Evolutionary conservation across 441 rosid species (phyloP), one percentile per base, ranked within the genome.

Genomic region (Mallotus japonicus): DNA sequence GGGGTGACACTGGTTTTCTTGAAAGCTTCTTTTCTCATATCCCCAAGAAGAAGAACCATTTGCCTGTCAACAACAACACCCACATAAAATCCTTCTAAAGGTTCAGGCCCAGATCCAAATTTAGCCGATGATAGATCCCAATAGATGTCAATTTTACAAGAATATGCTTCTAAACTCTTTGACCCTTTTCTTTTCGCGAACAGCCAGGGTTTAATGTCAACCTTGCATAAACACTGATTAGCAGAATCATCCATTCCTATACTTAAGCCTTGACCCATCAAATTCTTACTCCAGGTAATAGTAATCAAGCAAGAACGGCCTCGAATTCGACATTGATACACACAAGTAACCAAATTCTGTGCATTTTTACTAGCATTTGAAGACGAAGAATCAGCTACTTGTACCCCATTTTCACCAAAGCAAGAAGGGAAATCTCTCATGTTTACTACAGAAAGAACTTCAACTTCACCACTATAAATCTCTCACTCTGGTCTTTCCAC

Each of bases 401-500:
- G 98, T 8, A 91, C 91, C 44, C 96, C 93, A 79, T 76, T 91
- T 80, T 93, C 96, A 55, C 97, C 90, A 53, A 92, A 93, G 77
- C 98, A 93, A 83, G 98, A 91, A 17, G 97, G 96, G 62, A 93
- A 93, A 81, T 91, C 97, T 67, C 86, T 93, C 96, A 93, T 92
- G 69, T 81, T 76, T 46, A 9, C 54, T 32, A 69, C 66, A 56
- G 47, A 57, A 17, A 54, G 54, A 69, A 58, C 76, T 60, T 34
- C 80, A 80, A 68, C 1, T 81, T 69, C 77, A 58, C 75, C 61
- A 20, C 69, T 59, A 59, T 24, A 70, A 75, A 70, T 67, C 74
- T 53, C 71, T 51, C 80, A 71, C 65, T 76, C 72, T 37, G 73
- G 68, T 17, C 72, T 81, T 80, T 72, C 42, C 70, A 69, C 83